Percentiles rank a stretch among this genome's conserved stretches.
These are phyloP conservation scores for Stagonosporopsis rhizophila DNA, from an alignment of 2,329 filamentous ascomycete species.

Conservation along the genomic window DNA sequence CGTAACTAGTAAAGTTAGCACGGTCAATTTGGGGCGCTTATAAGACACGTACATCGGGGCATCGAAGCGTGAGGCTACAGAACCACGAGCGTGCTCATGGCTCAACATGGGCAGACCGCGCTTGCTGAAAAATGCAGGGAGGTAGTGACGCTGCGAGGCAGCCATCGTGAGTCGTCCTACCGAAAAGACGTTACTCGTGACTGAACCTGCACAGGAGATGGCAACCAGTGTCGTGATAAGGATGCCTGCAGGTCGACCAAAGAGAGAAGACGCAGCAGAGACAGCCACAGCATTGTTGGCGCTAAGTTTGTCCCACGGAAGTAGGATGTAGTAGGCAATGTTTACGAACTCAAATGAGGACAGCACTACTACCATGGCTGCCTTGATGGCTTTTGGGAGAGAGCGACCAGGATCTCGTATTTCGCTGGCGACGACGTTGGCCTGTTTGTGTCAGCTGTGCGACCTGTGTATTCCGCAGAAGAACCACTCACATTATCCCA, in stretches of 20 bases:
- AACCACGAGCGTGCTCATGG: constrained; percentile 7
- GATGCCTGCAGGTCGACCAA: constrained; percentile 63
- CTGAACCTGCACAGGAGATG: constrained; percentile 66
- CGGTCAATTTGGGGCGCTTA: constrained; percentile 11
- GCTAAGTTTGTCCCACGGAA: constrained; percentile 66
- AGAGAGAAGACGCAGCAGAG: constrained; percentile 56
- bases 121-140: constrained; percentile 43
- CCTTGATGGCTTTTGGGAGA: constrained; percentile 68
- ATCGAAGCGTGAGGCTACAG: constrained; percentile 29
- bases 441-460: constrained; percentile 27
- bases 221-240: constrained; percentile 64
- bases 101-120: constrained; percentile 34
- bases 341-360: constrained; percentile 67
- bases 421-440: constrained; percentile 50
- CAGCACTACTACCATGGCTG: constrained; percentile 66
- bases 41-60: constrained; percentile 41
- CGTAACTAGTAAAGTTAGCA: constrained; percentile 34
- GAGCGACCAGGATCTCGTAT: constrained; percentile 44
- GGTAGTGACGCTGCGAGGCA: constrained; percentile 51
- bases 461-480: neutral
- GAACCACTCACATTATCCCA: constrained; percentile 66
- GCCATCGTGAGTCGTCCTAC: constrained; percentile 67
- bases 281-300: constrained; percentile 69
- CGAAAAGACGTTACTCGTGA: constrained; percentile 69
- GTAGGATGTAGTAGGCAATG: constrained; percentile 67